A percentile compares a stretch with the other conserved stretches of the same genome.
Evolutionary conservation across 345 rosid species (phyloP).

Genomic region (Noccaea bulbosa): DNA sequence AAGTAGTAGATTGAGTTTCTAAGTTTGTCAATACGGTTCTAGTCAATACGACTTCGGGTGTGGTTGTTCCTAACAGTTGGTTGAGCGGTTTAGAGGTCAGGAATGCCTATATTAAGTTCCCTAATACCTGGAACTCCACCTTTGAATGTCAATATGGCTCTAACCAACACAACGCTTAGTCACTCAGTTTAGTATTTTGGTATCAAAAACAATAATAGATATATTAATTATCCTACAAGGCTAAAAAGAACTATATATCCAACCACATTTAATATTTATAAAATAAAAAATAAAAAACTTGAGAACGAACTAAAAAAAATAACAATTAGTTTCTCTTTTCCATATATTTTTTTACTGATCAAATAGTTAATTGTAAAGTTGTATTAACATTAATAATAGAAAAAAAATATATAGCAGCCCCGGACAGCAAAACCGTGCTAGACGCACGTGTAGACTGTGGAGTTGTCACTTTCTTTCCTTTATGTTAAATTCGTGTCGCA

Average conservation of each 20-base stretch:
- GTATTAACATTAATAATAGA: too few relatives aligned
- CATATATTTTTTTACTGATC: not conserved
- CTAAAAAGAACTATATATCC: not conserved
- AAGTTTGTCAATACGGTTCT: too few relatives aligned
- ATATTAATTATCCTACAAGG: not conserved
- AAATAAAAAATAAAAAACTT: not conserved
- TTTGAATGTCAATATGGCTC: too few relatives aligned
- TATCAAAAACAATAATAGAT: not conserved
- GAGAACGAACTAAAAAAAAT: not conserved
- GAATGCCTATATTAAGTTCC: too few relatives aligned
- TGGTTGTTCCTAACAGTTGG: too few relatives aligned
- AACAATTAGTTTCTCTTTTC: not conserved
- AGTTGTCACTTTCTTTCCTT: constrained; percentile 28
- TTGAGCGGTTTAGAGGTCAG: too few relatives aligned
- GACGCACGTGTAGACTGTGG: constrained; percentile 34
- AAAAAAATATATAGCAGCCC: not conserved
- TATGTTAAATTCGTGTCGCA: constrained; percentile 16
- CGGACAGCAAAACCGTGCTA: constrained; percentile 38
- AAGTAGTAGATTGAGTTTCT: too few relatives aligned
- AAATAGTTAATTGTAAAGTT: not conserved
- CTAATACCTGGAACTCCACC: too few relatives aligned
- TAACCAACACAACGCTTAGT: too few relatives aligned
- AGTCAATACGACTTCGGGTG: too few relatives aligned
- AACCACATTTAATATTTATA: not conserved
- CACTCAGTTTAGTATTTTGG: too few relatives aligned